Conservation (phyloP, 306 rosid genomes). For the Acacia crassicarpa region DNA sequence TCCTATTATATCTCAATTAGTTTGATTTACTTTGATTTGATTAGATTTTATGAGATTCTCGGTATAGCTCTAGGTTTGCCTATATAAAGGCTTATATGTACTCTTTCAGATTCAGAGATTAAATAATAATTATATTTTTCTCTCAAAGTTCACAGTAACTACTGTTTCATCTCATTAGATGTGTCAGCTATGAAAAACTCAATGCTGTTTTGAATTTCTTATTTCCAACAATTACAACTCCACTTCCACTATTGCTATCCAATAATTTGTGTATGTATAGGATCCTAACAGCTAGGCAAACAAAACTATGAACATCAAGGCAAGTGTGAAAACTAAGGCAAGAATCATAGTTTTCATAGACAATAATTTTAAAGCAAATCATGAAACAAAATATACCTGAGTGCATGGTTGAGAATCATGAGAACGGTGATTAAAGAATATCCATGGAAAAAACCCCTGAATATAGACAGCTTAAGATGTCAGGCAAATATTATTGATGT, state of each 20-base stretch:
- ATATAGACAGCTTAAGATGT: slow-evolving; percentile 32
- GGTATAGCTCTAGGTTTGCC: too few species aligned
- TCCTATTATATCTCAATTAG: too few species aligned
- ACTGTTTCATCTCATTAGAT: slow-evolving; percentile 12
- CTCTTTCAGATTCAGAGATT: too few species aligned
- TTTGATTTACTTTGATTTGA: too few species aligned
- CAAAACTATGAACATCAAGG: slow-evolving; percentile 21
- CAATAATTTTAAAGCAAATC: slow-evolving; percentile 22
- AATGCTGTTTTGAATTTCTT: background rate
- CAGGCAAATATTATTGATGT: slow-evolving; percentile 18
- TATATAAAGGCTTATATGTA: too few species aligned
- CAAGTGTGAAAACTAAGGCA: slow-evolving; percentile 22
- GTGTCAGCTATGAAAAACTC: slow-evolving; percentile 7
- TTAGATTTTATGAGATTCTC: too few species aligned
- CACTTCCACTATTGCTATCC: background rate
- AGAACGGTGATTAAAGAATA: slow-evolving; percentile 82
- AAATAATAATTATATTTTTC: too few species aligned
- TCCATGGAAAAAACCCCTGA: slow-evolving; percentile 95
- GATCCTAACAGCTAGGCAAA: slow-evolving; percentile 20
- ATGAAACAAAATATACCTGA: slow-evolving; percentile 58
- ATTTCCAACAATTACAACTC: background rate
- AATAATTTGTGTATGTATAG: background rate
- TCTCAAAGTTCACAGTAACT: too few species aligned
- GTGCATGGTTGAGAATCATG: slow-evolving; percentile 95
- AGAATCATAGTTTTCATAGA: slow-evolving; percentile 5